Percentiles rank a stretch among this genome's conserved stretches.
Conservation (phyloP, 164 flowering plant genomes). For the Pachysandra terminalis region DNA sequence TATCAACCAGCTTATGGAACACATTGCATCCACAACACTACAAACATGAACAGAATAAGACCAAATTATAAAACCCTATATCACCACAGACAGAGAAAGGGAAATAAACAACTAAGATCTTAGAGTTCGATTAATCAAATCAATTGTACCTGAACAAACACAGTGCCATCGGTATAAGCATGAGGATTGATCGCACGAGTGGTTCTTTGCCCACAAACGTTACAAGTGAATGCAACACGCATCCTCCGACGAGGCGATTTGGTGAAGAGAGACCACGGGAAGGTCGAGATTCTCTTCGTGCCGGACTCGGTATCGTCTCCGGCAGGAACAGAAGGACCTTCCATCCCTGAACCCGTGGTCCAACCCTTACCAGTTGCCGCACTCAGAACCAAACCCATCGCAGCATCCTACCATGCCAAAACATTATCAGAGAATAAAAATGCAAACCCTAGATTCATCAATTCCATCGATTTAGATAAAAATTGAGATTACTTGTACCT, state of each 20-base stretch:
- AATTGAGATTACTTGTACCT: too few species aligned
- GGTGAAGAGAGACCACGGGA: slow-evolving; percentile 96
- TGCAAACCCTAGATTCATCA: slow-evolving; percentile 1
- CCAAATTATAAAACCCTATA: not conserved
- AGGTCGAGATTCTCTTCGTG: slow-evolving; percentile 62
- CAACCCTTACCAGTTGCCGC: slow-evolving; percentile 87
- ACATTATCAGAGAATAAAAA: not conserved
- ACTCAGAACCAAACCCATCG: slow-evolving; percentile 87
- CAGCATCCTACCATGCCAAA: slow-evolving; percentile 55
- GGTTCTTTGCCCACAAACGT: slow-evolving; percentile 86
- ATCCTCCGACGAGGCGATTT: slow-evolving; percentile 85
- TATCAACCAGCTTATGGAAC: slow-evolving; percentile 90
- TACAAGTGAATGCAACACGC: slow-evolving; percentile 94
- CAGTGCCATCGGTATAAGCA: slow-evolving; percentile 84
- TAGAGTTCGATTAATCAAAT: not conserved
- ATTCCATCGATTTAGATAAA: too few species aligned
- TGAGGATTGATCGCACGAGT: slow-evolving; percentile 88
- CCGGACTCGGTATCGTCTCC: slow-evolving; percentile 36
- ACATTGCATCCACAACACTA: slow-evolving; percentile 95
- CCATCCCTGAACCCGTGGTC: slow-evolving; percentile 97
- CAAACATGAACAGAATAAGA: slow-evolving; percentile 30
- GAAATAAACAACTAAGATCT: not conserved
- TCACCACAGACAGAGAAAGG: not conserved
- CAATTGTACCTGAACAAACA: slow-evolving; percentile 74
- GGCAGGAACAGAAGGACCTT: slow-evolving; percentile 75